Conservation (phyloP, 345 rosid species). For the Conringia planisiliqua region DNA sequence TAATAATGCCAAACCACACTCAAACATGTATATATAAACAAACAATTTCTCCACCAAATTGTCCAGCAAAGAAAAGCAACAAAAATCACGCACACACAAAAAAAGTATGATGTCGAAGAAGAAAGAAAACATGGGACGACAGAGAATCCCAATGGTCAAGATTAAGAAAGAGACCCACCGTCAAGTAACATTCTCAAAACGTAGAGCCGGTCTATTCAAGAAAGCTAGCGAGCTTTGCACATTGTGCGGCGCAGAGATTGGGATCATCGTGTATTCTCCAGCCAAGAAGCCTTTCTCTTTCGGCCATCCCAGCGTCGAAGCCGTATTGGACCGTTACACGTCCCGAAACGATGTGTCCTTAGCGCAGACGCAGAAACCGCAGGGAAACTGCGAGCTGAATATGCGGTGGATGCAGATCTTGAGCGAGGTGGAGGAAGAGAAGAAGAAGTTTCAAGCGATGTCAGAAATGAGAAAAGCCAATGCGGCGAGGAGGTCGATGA, state of each 20-base stretch:
- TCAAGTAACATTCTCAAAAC: slow-evolving; percentile 29
- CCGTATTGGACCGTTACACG: slow-evolving; percentile 7
- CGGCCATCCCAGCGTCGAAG: slow-evolving; percentile 22
- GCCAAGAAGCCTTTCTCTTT: slow-evolving; percentile 32
- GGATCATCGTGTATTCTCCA: slow-evolving; percentile 27
- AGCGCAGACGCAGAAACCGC: neutral
- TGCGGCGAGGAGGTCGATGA: neutral
- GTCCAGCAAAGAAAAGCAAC: slow-evolving; percentile 10
- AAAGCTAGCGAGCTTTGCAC: slow-evolving; percentile 33
- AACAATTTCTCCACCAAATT: neutral
- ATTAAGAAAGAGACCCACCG: slow-evolving; percentile 26
- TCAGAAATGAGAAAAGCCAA: slow-evolving; percentile 14
- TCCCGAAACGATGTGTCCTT: neutral
- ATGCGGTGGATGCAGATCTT: neutral
- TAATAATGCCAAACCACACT: slow-evolving; percentile 3
- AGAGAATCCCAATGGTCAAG: slow-evolving; percentile 24
- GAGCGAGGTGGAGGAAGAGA: slow-evolving; percentile 15
- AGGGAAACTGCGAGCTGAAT: slow-evolving; percentile 13
- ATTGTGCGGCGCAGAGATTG: slow-evolving; percentile 19
- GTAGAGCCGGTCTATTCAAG: slow-evolving; percentile 27
- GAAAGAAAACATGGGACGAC: slow-evolving; percentile 29
- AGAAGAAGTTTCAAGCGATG: slow-evolving; percentile 17
- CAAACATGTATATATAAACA: slow-evolving; percentile 16
- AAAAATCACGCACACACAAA: neutral
- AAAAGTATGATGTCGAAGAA: slow-evolving; percentile 15